These are phyloP conservation scores for Gossypium longicalyx DNA, from an alignment of 345 rosid species.

Conservation along the genomic window DNA sequence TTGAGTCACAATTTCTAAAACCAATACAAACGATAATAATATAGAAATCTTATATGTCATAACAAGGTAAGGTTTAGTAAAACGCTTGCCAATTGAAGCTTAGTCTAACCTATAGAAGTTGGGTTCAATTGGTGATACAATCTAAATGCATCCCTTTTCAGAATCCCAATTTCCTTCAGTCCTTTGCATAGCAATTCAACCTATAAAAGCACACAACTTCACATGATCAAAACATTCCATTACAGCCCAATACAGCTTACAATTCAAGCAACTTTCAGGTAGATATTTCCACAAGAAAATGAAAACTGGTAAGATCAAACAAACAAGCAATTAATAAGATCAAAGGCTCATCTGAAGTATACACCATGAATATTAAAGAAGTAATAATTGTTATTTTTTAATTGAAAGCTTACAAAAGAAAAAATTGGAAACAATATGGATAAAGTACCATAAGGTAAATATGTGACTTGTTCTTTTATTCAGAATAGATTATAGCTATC, in stretches of 20 bases:
- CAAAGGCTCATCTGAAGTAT: not conserved
- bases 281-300: not conserved
- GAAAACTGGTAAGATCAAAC: not conserved
- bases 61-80: not conserved
- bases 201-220: conserved; percentile 38
- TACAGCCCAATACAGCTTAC: not conserved
- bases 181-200: conserved; percentile 65
- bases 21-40: not conserved
- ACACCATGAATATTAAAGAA: not conserved
- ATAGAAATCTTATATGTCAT: not conserved
- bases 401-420: not conserved
- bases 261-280: conserved; percentile 2
- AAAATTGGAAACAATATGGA: not conserved
- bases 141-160: conserved; percentile 40
- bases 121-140: conserved; percentile 73
- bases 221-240: conserved; percentile 8
- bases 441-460: not conserved
- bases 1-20: conserved; percentile 8
- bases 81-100: conserved; percentile 4
- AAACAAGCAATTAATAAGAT: not conserved
- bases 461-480: not conserved
- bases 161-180: conserved; percentile 72
- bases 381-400: not conserved
- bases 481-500: not conserved
- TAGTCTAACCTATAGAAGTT: conserved; percentile 74